phyloP scores from a whole-genome alignment of 148 eudicot genomes.

The Linanthus parryae region DNA sequence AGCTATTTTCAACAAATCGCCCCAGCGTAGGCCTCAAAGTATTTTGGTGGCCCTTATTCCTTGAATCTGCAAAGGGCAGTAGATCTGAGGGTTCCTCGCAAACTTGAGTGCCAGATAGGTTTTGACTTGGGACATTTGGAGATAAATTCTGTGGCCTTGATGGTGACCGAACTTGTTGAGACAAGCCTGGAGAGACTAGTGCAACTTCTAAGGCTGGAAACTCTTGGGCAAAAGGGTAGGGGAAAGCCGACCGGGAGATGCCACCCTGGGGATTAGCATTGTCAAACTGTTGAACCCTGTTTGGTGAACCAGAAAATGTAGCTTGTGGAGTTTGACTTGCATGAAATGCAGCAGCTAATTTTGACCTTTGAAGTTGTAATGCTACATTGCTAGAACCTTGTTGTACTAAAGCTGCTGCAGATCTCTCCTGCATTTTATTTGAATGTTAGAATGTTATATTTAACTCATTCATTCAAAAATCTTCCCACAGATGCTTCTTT shows the following conservation, averaged over 20 bases:
- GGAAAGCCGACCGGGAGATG: conserved; percentile 8
- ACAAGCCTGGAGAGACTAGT: conserved; percentile 11
- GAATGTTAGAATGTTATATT: conserved; percentile 1
- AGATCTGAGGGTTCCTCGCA: conserved; percentile 8
- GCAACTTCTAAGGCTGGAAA: conserved; percentile 18
- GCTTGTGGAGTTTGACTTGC: conserved; percentile 15
- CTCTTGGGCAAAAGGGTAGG: conserved; percentile 15
- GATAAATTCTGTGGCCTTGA: conserved; percentile 10
- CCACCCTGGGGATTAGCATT: conserved; percentile 17
- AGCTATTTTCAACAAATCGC: conserved; percentile 12
- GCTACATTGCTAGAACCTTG: conserved; percentile 17
- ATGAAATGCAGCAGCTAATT: conserved; percentile 4
- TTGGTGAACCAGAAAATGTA: conserved; percentile 7
- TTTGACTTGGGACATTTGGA: conserved; percentile 15
- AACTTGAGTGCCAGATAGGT: conserved; percentile 19
- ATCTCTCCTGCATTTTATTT: conserved; percentile 27
- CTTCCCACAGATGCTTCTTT: too few relatives aligned
- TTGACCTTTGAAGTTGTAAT: conserved; percentile 21
- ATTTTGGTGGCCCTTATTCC: conserved; percentile 14
- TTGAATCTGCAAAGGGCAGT: conserved; percentile 16
- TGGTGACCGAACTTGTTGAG: conserved; percentile 19
- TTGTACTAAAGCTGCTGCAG: conserved; percentile 8
- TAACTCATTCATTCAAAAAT: background rate
- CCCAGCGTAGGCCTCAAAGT: conserved; percentile 18
- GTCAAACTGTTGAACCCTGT: conserved; percentile 12